A percentile compares a stretch with the other conserved stretches of the same genome.
Conservation (phyloP, 768 basidiomycete species). For the Russula compacta region DNA sequence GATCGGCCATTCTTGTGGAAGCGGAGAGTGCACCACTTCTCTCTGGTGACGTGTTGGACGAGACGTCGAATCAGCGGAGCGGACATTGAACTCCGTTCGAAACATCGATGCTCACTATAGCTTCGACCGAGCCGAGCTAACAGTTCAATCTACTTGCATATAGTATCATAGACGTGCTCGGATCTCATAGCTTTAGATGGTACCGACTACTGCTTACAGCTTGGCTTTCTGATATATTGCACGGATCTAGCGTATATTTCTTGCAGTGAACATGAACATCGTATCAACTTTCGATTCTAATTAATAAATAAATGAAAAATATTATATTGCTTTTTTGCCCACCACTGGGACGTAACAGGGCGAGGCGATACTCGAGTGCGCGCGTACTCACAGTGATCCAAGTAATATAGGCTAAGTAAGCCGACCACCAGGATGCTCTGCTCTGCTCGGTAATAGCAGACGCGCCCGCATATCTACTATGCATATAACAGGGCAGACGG, state of each 20-base stretch:
- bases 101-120: neutral
- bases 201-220: neutral
- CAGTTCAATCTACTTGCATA: neutral
- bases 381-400: neutral
- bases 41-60: conserved; percentile 58
- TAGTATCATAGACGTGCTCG: neutral
- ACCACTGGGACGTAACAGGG: neutral
- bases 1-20: conserved; percentile 20
- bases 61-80: conserved; percentile 48
- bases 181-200: neutral
- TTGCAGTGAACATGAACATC: neutral
- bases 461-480: neutral
- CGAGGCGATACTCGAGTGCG: neutral
- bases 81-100: neutral
- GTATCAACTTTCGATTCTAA: no score
- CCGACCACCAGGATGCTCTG: neutral
- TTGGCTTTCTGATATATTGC: neutral
- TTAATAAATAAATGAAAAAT: conserved; percentile 5
- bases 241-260: neutral
- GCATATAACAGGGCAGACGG: neutral
- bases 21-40: conserved; percentile 36
- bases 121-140: neutral
- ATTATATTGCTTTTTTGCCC: neutral
- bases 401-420: neutral
- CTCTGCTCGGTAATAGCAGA: neutral